Evolutionary conservation across 1,284 basidiomycete genomes (phyloP).

Genomic region (Earliella scabrosa): DNA sequence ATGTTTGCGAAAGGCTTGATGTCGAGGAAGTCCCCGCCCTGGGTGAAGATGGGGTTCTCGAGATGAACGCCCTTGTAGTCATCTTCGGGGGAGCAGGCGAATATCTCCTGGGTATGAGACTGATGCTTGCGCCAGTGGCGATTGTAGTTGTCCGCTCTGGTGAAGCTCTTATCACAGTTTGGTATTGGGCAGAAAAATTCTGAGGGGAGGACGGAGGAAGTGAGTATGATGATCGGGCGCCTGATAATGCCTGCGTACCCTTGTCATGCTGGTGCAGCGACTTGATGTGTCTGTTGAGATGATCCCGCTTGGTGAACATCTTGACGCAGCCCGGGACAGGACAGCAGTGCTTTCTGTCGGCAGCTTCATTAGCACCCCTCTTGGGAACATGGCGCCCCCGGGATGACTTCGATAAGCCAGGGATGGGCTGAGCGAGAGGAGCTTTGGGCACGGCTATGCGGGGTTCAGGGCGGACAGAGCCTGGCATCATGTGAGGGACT

Average conservation of each 20-base stretch:
- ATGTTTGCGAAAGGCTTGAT: slow-evolving; percentile 18
- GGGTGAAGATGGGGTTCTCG: slow-evolving; percentile 8
- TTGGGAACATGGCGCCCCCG: slow-evolving; percentile 72
- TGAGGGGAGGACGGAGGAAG: neutral
- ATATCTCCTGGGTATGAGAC: slow-evolving; percentile 22
- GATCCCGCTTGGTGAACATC: slow-evolving; percentile 75
- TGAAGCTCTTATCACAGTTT: slow-evolving; percentile 19
- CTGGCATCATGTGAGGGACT: neutral
- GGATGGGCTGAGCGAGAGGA: slow-evolving; percentile 47
- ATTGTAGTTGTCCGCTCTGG: slow-evolving; percentile 22
- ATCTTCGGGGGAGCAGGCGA: slow-evolving; percentile 24
- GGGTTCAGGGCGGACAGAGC: neutral
- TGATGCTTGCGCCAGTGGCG: slow-evolving; percentile 21
- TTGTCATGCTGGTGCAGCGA: slow-evolving; percentile 81
- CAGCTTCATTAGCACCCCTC: slow-evolving; percentile 26
- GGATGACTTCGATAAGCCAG: slow-evolving; percentile 74
- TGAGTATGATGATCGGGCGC: neutral
- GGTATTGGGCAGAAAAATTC: slow-evolving; percentile 18
- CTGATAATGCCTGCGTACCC: slow-evolving; percentile 52
- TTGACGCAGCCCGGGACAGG: slow-evolving; percentile 72
- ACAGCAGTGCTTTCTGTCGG: slow-evolving; percentile 57
- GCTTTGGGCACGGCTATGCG: slow-evolving; percentile 21
- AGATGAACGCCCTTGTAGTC: slow-evolving; percentile 19
- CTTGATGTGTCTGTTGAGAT: slow-evolving; percentile 78
- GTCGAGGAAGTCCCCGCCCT: neutral